Evolutionary conservation across 2,329 filamentous ascomycete genomes (phyloP), one percentile per base, ranked within the genome.

Genomic region (Neodidymelliopsis sp.): DNA sequence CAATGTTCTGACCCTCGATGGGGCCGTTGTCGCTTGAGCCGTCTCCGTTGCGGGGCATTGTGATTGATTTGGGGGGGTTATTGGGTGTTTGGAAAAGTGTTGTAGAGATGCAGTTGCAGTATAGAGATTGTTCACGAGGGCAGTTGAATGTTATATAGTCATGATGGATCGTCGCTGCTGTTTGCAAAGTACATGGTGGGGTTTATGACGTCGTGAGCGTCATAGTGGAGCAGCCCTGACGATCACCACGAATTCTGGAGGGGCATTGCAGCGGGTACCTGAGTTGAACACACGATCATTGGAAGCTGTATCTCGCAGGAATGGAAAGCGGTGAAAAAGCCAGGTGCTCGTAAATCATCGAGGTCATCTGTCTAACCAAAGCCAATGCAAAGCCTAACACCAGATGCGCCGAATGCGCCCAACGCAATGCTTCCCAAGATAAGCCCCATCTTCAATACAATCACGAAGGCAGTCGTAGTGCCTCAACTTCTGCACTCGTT

Each of bases 401-500:
- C n/a, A n/a, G n/a, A n/a, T n/a, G n/a, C n/a, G n/a, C n/a, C n/a
- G n/a, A n/a, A n/a, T n/a, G n/a, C 12, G 15, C 23, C 16, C 15
- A 24, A 19, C 3, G 12, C 33, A 11, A 35, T 28, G 35, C 24
- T 19, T n/a, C n/a, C n/a, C n/a, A n/a, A n/a, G n/a, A n/a, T n/a
- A n/a, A n/a, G n/a, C n/a, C n/a, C 27, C n/a, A 33, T 20, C 24
- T 12, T n/a, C 31, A 33, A 19, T 19, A 15, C 15, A 25, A 19
- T 49, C 36, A 53, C 11, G 6, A 62, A 13, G 64, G 60, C 31
- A 72, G 34, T 6, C 71, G 77, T 56, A 89, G 65, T 2, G 74
- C 69, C 39, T 76, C 77, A 12, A 91, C 74, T 73, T 89, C 82
- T 1, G 80, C 85, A 54, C 82, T 87, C 39, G 81, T 72, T 52